Evolutionary conservation across 768 basidiomycete genomes (phyloP).

Genomic region (Cystobasidiopsis lactophilus): DNA sequence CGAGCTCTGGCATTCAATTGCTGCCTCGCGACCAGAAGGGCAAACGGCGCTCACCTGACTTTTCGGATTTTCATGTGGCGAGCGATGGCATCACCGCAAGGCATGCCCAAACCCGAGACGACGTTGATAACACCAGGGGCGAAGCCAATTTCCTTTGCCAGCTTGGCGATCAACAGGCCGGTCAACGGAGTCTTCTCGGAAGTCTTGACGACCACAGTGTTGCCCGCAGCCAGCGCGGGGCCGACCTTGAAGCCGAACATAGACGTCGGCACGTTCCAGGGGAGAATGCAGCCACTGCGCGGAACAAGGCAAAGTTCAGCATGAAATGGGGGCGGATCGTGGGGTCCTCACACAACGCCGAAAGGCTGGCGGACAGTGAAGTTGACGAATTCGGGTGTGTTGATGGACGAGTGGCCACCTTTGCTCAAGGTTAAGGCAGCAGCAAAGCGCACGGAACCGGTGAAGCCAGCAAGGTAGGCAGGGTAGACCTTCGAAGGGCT

Average conservation of each 20-base stretch:
- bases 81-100: conserved; percentile 14
- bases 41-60: conserved; percentile 14
- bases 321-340: neutral
- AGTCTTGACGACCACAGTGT: conserved; percentile 18
- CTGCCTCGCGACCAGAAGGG: neutral
- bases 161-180: neutral
- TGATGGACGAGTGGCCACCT: conserved; percentile 3
- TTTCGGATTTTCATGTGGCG: conserved; percentile 18
- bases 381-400: conserved; percentile 4
- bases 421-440: neutral
- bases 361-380: conserved; percentile 11
- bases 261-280: conserved; percentile 15
- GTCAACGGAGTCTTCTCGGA: conserved; percentile 8
- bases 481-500: neutral
- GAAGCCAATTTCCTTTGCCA: conserved; percentile 15
- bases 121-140: conserved; percentile 18
- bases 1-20: neutral
- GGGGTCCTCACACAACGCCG: conserved; percentile 9
- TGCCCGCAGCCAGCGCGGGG: conserved; percentile 17
- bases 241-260: conserved; percentile 15
- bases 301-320: neutral
- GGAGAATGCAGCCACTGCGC: too few relatives aligned
- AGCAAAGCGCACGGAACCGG: neutral
- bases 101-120: conserved; percentile 8
- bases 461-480: neutral